These are phyloP conservation scores for Podaxis sp. DNA, from an alignment of 768 basidiomycete species.

Conservation along the genomic window DNA sequence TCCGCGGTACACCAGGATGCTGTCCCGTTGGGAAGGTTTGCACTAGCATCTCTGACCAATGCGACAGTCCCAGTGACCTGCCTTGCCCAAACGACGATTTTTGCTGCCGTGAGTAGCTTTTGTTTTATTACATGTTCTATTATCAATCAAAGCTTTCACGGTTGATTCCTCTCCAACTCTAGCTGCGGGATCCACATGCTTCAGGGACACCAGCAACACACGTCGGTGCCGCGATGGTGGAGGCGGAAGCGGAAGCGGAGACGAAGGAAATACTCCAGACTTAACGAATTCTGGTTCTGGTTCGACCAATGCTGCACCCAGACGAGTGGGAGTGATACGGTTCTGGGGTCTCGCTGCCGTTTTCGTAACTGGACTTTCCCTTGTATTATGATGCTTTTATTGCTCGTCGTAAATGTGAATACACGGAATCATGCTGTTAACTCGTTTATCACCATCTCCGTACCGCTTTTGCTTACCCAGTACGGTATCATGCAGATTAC, in stretches of 20 bases:
- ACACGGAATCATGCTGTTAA: too few relatives aligned
- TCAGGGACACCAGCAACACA: not conserved
- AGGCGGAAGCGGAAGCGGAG: too few relatives aligned
- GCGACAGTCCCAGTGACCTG: not conserved
- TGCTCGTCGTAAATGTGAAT: not conserved
- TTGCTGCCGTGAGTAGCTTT: not conserved
- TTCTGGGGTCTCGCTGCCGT: not conserved
- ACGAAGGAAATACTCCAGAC: not conserved
- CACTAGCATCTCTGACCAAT: not conserved
- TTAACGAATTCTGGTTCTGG: not conserved
- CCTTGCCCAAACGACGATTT: not conserved
- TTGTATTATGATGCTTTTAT: not conserved
- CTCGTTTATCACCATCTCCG: too few relatives aligned
- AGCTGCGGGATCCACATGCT: too few relatives aligned
- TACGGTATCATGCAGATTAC: too few relatives aligned
- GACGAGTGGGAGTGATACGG: not conserved
- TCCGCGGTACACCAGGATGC: not conserved
- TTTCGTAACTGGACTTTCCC: not conserved
- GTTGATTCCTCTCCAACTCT: too few relatives aligned
- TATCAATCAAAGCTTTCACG: too few relatives aligned
- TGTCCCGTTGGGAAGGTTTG: slow-evolving; percentile 6
- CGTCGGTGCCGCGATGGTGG: too few relatives aligned
- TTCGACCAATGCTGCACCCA: not conserved
- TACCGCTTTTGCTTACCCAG: too few relatives aligned
- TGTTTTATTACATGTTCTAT: too few relatives aligned